A percentile compares a stretch with the other conserved stretches of the same genome.
These are phyloP conservation scores for Cutaneotrichosporon dermatis DNA, from an alignment of 1,284 basidiomycete genomes.

Conservation along the genomic window DNA sequence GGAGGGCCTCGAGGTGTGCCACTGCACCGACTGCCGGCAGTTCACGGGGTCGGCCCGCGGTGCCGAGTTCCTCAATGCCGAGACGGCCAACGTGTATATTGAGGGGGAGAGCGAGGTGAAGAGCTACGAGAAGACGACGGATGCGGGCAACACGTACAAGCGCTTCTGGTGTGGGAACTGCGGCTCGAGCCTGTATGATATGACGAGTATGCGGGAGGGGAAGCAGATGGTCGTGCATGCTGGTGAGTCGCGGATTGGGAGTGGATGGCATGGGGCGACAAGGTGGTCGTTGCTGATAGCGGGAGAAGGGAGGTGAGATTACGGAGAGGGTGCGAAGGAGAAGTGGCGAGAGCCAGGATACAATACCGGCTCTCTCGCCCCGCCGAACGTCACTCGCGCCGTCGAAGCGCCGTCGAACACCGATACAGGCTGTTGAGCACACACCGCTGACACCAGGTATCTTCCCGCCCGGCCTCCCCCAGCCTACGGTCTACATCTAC, in stretches of 20 bases:
- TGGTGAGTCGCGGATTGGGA: too few relatives aligned
- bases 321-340: too few relatives aligned
- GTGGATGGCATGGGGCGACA: too few relatives aligned
- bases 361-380: too few relatives aligned
- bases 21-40: conserved; percentile 6
- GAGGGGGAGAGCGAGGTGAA: not conserved
- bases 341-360: too few relatives aligned
- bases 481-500: not conserved
- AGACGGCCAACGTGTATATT: not conserved
- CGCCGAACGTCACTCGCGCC: too few relatives aligned
- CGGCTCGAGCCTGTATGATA: not conserved
- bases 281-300: too few relatives aligned
- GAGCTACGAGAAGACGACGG: not conserved
- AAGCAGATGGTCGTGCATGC: not conserved
- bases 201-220: not conserved
- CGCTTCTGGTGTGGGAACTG: not conserved
- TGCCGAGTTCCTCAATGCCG: not conserved
- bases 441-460: not conserved
- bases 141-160: not conserved
- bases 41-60: not conserved
- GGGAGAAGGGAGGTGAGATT: not conserved
- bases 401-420: not conserved
- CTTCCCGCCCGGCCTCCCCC: not conserved
- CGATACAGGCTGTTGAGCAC: not conserved
- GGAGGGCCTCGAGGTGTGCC: conserved; percentile 4